These are phyloP conservation scores for Tetrapisispora arboricola DNA, from an alignment of 805 yeast genomes.

Conservation along the genomic window DNA sequence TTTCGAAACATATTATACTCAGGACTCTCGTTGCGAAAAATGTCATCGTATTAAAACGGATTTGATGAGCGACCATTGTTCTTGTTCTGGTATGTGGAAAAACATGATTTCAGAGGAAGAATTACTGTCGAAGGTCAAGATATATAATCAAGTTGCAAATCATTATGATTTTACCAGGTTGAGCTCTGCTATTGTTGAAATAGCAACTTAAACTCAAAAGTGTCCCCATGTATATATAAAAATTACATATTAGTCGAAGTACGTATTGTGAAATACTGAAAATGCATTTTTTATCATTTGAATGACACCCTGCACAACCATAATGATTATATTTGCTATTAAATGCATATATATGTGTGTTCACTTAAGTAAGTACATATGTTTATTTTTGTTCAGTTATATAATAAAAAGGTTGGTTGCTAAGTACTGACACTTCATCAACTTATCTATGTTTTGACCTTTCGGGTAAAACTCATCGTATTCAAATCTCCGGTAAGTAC, in stretches of 20 bases:
- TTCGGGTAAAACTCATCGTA: neutral
- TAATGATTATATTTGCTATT: too few relatives aligned
- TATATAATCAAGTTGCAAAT: constrained; percentile 50
- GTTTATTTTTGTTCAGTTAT: too few relatives aligned
- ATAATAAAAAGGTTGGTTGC: too few relatives aligned
- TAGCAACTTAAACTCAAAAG: neutral
- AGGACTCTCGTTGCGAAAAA: constrained; percentile 72
- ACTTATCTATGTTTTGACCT: too few relatives aligned
- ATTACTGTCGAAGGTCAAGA: constrained; percentile 35
- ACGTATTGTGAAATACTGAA: neutral
- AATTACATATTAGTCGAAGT: too few relatives aligned
- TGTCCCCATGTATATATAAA: too few relatives aligned
- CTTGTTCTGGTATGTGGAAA: constrained; percentile 82
- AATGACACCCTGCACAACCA: too few relatives aligned
- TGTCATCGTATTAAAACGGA: constrained; percentile 60
- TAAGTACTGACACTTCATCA: too few relatives aligned
- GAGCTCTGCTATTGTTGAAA: neutral
- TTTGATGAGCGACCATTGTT: constrained; percentile 64
- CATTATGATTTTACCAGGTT: constrained; percentile 53
- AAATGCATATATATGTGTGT: too few relatives aligned
- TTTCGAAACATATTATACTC: constrained; percentile 55
- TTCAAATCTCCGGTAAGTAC: too few relatives aligned
- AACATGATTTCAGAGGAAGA: constrained; percentile 41
- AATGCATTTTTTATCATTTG: too few relatives aligned
- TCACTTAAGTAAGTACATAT: too few relatives aligned